Base-by-base conservation (phyloP, 306 rosid genomes). In the Quercus variabilis region DNA sequence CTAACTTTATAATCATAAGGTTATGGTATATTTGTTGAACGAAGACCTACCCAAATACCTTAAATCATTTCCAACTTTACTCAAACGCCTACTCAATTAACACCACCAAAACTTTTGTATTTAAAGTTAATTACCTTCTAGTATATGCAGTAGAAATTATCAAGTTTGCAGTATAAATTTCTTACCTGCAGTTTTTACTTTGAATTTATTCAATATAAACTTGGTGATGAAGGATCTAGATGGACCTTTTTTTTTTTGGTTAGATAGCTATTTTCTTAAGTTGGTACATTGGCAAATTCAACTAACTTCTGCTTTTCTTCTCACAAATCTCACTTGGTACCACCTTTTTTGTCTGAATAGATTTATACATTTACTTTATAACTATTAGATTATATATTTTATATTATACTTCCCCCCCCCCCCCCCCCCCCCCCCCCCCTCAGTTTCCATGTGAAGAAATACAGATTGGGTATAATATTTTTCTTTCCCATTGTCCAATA, bases 221-320 rank as follows among this genome's bases (percentile, higher is more conserved):
- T 69, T 82, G 73, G 81, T 41, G 60, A 59, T 55, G 18, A 81
- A 78, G 79, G 71, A 83, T 81, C 83, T 76, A 85, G 55, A 76
- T 81, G 88, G 82, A 56, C 75, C 74, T 83, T 57, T 73, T 73
- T 23, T 23, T 23, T 63, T 69, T 78, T 69, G 88, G 95, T 90
- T 80, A 82, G 89, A 83, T 86, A 76, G 84, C 91, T 82, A 86
- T 84, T 90, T 86, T 90, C 87, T 90, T 67, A 83, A 83, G 94
- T 86, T 86, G 95, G 90, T 92, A 54, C 86, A 75, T 75, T 71
- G 93, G 91, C 93, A 85, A 86, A 84, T 82, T 87, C 84, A 83
- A 63, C 87, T 81, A 87, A 89, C 94, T 38, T 83, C 82, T 69
- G 43, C 69, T 77, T 21, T 79, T 74, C 83, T 82, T 80, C 79